These are phyloP conservation scores for Cutaneotrichosporon mucoides DNA, from an alignment of 1,284 basidiomycete genomes.

Conservation along the genomic window DNA sequence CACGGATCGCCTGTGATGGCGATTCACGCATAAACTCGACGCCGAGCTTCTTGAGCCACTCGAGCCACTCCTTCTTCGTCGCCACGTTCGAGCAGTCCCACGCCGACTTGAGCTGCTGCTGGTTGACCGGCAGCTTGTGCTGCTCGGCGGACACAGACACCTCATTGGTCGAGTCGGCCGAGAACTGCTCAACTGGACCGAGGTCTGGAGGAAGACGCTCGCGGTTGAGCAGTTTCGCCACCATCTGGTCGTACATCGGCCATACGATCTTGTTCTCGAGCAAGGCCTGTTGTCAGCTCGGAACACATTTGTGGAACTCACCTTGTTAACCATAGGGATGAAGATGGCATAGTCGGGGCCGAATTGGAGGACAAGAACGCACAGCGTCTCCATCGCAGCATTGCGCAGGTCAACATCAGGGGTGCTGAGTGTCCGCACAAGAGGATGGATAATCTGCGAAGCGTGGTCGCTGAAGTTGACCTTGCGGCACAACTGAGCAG, in stretches of 20 bases:
- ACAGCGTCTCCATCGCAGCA: constrained; percentile 90
- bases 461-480: constrained; percentile 99
- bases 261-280: constrained; percentile 75
- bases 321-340: constrained; percentile 94
- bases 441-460: constrained; percentile 92
- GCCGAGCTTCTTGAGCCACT: constrained; percentile 91
- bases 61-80: constrained; percentile 86
- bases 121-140: constrained; percentile 89
- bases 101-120: constrained; percentile 93
- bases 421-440: constrained; percentile 80
- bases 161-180: constrained; percentile 26
- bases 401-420: constrained; percentile 73
- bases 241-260: constrained; percentile 79
- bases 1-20: constrained; percentile 92
- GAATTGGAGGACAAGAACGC: constrained; percentile 85
- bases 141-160: constrained; percentile 57
- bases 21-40: constrained; percentile 98
- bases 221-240: constrained; percentile 84
- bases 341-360: constrained; percentile 97
- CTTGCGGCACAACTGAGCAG: constrained; percentile 83
- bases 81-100: constrained; percentile 86
- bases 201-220: constrained; percentile 76
- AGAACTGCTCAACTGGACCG: constrained; percentile 50
- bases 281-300: constrained; percentile 58
- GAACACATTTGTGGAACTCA: constrained; percentile 40